A percentile compares a stretch with the other conserved stretches of the same genome.
Evolutionary conservation across 495 filamentous ascomycete genomes (phyloP).

Genomic region (Talaromyces liani): DNA sequence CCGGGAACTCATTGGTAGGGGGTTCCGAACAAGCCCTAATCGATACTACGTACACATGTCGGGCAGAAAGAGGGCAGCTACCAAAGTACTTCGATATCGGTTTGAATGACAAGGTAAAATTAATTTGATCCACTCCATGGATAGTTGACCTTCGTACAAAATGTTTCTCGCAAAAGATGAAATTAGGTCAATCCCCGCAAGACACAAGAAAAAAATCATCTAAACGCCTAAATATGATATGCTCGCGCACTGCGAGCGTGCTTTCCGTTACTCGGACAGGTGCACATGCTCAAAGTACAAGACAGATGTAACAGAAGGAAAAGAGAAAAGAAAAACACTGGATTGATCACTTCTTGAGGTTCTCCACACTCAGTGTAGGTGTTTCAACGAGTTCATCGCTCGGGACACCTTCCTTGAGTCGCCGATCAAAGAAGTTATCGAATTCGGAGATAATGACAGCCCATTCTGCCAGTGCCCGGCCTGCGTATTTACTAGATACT

Average conservation of each 20-base stretch:
- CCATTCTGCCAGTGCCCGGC: conserved; percentile 91
- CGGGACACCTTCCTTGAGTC: conserved; percentile 79
- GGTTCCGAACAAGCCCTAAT: no score
- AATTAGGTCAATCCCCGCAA: not conserved
- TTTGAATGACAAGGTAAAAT: not conserved
- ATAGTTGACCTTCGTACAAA: not conserved
- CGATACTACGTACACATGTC: no score
- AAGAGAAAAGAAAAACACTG: not conserved
- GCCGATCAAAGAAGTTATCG: conserved; percentile 84
- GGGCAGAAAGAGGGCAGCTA: not conserved
- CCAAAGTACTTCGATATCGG: not conserved
- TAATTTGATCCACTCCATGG: not conserved
- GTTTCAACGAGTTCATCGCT: conserved; percentile 73
- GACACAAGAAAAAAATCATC: not conserved
- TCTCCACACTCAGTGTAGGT: conserved; percentile 78
- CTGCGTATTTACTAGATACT: conserved; percentile 62
- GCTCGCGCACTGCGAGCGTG: not conserved
- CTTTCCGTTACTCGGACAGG: not conserved
- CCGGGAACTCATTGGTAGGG: no score
- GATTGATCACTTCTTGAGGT: conserved; percentile 51
- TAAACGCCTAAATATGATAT: not conserved
- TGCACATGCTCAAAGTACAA: not conserved
- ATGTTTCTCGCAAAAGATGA: not conserved
- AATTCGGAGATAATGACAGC: conserved; percentile 73
- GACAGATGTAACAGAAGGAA: not conserved